Base-by-base conservation (phyloP, 768 basidiomycete species). In the Lactarius hatsudake region DNA sequence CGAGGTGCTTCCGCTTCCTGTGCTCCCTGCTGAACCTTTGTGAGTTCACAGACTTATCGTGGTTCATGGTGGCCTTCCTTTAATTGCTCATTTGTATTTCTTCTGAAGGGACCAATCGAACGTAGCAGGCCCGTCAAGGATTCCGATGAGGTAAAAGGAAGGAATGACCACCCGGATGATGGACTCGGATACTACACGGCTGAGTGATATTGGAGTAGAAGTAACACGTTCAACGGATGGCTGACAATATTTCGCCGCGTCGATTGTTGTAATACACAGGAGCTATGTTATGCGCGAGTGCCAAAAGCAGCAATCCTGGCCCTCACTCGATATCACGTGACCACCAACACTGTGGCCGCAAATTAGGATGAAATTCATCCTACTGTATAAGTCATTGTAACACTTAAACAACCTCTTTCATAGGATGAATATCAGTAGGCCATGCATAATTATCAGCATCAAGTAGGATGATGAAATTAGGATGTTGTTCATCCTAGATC, bases 121-220 rank as follows among this genome's bases (percentile, higher is more conserved):
- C 26, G 43, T 40, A 13, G 66, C 62, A 3, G 66, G 66, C 32
- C 66, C 66, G n/a, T 67, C 66, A 38, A 64, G 62, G 10, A 45
- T 64, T 30, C 66, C 66, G 42, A 64, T 54, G 18, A 43, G 59
- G 58, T 67, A 38, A 62, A 13, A 62, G 26, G 40, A 54, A 17
- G 23, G 7, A 26, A 36, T 48, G 20, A 6, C 10, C 10, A 5
- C 10, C 23, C 48, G 13, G 26, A 53, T 26, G 13, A 15, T 26
- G 6, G 32, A 32, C 32, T 32, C 32, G 8, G 51, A 53, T 51
- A n/a, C 48, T 12, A 26, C 5, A 51, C 0, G 5, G 26, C 51
- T 26, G 51, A 26, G 48, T 26, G 23, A 23, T 53, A 53, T 53
- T 26, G 23, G 13, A 15, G 51, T 53, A 53, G 51, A 51, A 51